Percentiles rank a stretch among this genome's conserved stretches.
phyloP scores from a whole-genome alignment of 371 early-diverging fungal genomes.

The Zopfochytrium polystomum region DNA sequence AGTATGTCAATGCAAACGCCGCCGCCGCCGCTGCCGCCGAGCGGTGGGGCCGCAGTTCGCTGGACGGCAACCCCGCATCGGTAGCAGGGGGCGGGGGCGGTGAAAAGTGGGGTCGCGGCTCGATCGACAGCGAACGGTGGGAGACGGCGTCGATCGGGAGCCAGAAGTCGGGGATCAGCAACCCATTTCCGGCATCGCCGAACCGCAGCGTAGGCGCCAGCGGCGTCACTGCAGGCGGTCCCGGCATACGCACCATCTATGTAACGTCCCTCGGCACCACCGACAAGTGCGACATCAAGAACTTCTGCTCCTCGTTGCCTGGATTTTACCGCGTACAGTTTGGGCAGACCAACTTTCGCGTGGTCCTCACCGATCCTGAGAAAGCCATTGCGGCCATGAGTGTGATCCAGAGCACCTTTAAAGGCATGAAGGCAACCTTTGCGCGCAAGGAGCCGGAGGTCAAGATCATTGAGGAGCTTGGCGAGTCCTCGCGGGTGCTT shows the following conservation, averaged over 20 bases:
- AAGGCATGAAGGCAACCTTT: constrained; percentile 20
- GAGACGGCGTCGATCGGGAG: background rate
- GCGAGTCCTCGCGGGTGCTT: constrained; percentile 23
- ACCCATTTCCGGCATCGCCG: too few relatives aligned
- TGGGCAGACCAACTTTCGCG: constrained; percentile 27
- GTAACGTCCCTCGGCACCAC: constrained; percentile 16
- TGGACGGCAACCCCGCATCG: too few relatives aligned
- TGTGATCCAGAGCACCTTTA: background rate
- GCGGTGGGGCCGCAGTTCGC: too few relatives aligned
- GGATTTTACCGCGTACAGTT: constrained; percentile 31
- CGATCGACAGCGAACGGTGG: background rate
- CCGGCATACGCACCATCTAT: constrained; percentile 12
- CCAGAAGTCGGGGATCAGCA: too few relatives aligned
- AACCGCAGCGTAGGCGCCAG: background rate
- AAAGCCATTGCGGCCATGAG: constrained; percentile 26
- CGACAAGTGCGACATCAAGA: constrained; percentile 22
- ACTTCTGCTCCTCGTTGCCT: constrained; percentile 16
- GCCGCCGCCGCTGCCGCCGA: too few relatives aligned
- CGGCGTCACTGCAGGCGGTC: background rate
- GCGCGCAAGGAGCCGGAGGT: constrained; percentile 28
- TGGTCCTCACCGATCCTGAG: constrained; percentile 18
- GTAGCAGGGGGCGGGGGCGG: too few relatives aligned
- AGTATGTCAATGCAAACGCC: too few relatives aligned
- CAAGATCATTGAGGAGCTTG: constrained; percentile 22
- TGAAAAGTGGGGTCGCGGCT: background rate